Evolutionary conservation across 2,329 filamentous ascomycete species (phyloP).

Genomic region (Sporothrix brasiliensis): DNA sequence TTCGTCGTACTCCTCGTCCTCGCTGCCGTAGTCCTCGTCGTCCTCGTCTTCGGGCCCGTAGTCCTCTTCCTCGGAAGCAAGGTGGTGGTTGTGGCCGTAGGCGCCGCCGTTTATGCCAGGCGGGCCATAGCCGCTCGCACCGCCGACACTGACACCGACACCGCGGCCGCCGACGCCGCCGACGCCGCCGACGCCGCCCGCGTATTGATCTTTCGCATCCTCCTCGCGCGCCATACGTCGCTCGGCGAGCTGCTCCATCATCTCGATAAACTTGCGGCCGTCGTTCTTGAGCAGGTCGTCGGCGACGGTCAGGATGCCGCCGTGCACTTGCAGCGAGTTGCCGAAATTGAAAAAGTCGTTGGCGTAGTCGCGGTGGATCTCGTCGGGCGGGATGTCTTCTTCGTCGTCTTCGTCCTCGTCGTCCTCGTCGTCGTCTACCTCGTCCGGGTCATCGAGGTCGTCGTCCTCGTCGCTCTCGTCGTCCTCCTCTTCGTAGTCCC

Average conservation of each 20-base stretch:
- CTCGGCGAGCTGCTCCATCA: conserved; percentile 99
- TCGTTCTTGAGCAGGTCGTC: conserved; percentile 99
- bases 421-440: conserved; percentile 53
- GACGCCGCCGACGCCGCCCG: conserved; percentile 38
- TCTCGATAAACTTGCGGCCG: conserved; percentile 99
- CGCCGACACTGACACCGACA: neutral
- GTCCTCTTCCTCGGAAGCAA: conserved; percentile 63
- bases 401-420: conserved; percentile 68
- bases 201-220: conserved; percentile 71
- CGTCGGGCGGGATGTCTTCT: conserved; percentile 64
- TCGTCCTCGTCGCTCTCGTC: conserved; percentile 51
- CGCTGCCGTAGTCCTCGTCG: conserved; percentile 64
- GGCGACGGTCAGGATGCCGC: conserved; percentile 96
- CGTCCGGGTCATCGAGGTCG: conserved; percentile 59
- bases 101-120: conserved; percentile 58
- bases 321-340: conserved; percentile 93
- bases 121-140: conserved; percentile 40
- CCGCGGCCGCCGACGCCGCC: neutral
- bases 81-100: conserved; percentile 68
- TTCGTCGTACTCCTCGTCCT: conserved; percentile 72
- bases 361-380: conserved; percentile 65
- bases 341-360: conserved; percentile 96
- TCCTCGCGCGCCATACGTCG: conserved; percentile 96
- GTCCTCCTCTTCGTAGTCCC: conserved; percentile 57
- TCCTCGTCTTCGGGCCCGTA: conserved; percentile 52